Evolutionary conservation across 768 basidiomycete genomes (phyloP), one percentile per base, ranked within the genome.

Genomic region (Leucosporidium creatinivorum): DNA sequence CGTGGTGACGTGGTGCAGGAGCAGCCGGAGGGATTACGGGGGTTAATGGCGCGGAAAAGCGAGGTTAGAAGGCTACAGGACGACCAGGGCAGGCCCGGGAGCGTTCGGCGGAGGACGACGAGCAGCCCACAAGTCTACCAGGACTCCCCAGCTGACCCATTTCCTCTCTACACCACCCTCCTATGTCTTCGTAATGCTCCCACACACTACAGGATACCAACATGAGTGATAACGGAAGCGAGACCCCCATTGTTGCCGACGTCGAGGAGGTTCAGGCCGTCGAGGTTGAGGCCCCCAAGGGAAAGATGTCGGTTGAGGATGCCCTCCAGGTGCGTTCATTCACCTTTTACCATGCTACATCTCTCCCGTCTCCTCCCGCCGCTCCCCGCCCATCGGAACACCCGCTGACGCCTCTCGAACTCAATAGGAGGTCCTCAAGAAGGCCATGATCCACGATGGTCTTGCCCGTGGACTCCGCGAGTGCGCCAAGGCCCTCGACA

Each of bases 381-480:
- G n/a, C 60, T 25, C 44, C 44, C 30, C 23, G 23, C 21, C 17
- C 5, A 33, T 10, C 25, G 3, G 21, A 26, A 18, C 48, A 58
- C 30, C 26, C 23, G 63, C 65, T 65, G 25, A 74, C 63, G 62
- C 8, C 25, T 49, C 15, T 26, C 61, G 18, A n/a, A 39, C 52
- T 61, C 18, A 79, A 62, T 78, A 97, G 89, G 89, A 94, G 89
- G 94, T 99, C 73, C 83, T 99, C 85, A 99, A 98, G 85, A 96
- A 92, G 78, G 91, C 94, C 66, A 87, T 99, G 76, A 87, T 93
- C 73, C 93, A 97, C 82, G 94, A 99, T 78, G 93, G 94, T 77
- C 92, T 99, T 69, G 91, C 94, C 68, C 90, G 94, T 73, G 94
- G 94, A 80, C 88, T 99, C 73, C 91, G 93, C 73, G 94, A 99